Evolutionary conservation across 139 green algal species (phyloP).

Genomic region (Bryopsis sp.): DNA sequence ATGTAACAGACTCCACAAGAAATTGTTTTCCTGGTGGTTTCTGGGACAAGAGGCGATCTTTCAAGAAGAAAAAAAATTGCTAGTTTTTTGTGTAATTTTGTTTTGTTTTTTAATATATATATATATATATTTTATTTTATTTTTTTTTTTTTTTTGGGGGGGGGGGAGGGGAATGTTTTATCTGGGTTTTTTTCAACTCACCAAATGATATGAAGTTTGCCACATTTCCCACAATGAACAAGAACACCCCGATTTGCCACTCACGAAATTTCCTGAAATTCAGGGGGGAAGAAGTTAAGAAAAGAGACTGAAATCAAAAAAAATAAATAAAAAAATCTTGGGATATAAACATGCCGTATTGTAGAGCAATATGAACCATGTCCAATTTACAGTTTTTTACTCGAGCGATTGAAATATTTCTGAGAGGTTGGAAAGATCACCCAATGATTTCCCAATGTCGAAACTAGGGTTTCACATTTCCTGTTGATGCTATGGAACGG

Average conservation of each 20-base stretch:
- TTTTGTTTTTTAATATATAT: too few relatives aligned
- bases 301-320: too few relatives aligned
- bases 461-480: too few relatives aligned
- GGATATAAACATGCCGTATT: background rate
- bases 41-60: too few relatives aligned
- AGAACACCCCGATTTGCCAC: conserved; percentile 57
- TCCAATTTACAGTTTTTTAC: background rate
- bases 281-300: background rate
- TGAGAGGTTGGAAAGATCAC: background rate
- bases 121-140: background rate
- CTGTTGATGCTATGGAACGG: too few relatives aligned
- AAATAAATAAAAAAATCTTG: background rate
- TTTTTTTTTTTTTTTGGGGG: conserved; percentile 7
- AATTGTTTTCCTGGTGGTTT: too few relatives aligned
- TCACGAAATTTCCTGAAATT: conserved; percentile 32
- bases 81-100: too few relatives aligned
- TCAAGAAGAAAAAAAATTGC: too few relatives aligned
- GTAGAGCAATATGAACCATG: background rate
- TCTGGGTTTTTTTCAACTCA: conserved; percentile 12
- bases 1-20: too few relatives aligned
- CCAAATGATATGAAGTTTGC: conserved; percentile 68
- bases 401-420: background rate
- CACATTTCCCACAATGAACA: conserved; percentile 65
- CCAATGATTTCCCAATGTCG: too few relatives aligned
- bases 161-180: too few relatives aligned